Conservation (phyloP, 2,329 filamentous ascomycete species). For the Basipetospora sp. region DNA sequence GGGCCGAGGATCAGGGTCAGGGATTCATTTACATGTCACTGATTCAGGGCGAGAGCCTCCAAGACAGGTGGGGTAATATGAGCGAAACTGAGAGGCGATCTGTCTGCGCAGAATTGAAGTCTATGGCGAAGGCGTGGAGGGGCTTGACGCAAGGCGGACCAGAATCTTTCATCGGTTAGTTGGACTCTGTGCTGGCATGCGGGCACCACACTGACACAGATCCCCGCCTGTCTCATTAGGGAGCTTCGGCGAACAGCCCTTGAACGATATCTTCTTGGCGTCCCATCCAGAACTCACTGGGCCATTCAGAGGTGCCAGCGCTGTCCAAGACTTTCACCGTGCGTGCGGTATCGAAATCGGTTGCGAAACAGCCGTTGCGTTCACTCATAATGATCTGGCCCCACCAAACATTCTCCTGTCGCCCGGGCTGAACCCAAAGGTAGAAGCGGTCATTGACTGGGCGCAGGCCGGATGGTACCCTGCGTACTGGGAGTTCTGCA, state of each 20-base stretch:
- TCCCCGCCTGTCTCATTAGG: too few relatives aligned
- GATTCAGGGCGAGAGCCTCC: background rate
- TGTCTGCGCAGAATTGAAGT: background rate
- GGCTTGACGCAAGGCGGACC: constrained; percentile 9
- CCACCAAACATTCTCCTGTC: background rate
- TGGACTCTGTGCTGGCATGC: too few relatives aligned
- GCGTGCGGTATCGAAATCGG: constrained; percentile 17
- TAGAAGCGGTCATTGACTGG: constrained; percentile 16
- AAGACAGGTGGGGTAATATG: background rate
- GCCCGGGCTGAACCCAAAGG: background rate
- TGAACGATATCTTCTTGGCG: constrained; percentile 1
- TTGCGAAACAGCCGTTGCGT: background rate
- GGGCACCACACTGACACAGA: too few relatives aligned
- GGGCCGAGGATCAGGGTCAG: background rate
- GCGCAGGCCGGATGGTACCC: constrained; percentile 19
- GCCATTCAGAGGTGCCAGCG: constrained; percentile 17
- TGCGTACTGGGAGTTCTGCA: constrained; percentile 19
- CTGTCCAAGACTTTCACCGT: constrained; percentile 18
- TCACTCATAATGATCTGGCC: background rate
- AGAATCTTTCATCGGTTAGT: too few relatives aligned
- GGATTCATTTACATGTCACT: background rate
- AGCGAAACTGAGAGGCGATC: background rate
- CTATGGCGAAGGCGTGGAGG: background rate
- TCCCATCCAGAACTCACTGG: constrained; percentile 11
- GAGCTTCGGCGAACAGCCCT: too few relatives aligned